Evolutionary conservation across 2,329 filamentous ascomycete genomes (phyloP), one percentile per base, ranked within the genome.

Genomic region (Fusarium sp.): DNA sequence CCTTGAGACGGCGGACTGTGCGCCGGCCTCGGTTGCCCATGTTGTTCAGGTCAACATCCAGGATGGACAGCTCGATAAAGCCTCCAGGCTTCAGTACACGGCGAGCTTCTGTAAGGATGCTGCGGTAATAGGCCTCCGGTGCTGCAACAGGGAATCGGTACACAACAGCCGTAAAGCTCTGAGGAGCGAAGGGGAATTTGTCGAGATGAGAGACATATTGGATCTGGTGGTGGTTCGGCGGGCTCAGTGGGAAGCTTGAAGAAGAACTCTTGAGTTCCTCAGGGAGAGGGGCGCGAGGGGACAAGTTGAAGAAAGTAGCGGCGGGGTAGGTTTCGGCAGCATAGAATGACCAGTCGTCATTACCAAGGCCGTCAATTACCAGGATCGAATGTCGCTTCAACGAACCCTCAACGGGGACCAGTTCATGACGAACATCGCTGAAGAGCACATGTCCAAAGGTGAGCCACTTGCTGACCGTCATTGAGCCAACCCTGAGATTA

Each of bases 381-480:
- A 96, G 84, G 26, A 96, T 88, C 1, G 88, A 89, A 58, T 83
- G 91, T 56, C 81, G 87, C 81, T 85, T 71, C 21, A 73, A 57
- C 1, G 74, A 73, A 7, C 75, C 67, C 21, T 76, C 74, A 7
- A 73, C 80, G 75, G 80, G 84, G 1, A 85, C 81, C 22, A 94
- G 84, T 69, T 93, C 90, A 45, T 93, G 90, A 26, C 93, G 88
- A 7, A 92, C 89, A 13, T 93, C 92, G 71, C 92, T 94, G 80
- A 96, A 94, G 6, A 96, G 83, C 0, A 95, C 92, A 71, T 94
- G 91, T 2, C 93, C 93, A 76, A 95, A 95, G 0, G 91, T 93
- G 24, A 96, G 86, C 93, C 92, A 96, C 76, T 94, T 94, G 84
- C 91, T 94, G 24, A 94, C 93, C 63, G 93, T 94, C 83, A 96